Evolutionary conservation across 2,329 filamentous ascomycete genomes (phyloP), one percentile per base, ranked within the genome.

Genomic region (Drechslerella dactyloides): DNA sequence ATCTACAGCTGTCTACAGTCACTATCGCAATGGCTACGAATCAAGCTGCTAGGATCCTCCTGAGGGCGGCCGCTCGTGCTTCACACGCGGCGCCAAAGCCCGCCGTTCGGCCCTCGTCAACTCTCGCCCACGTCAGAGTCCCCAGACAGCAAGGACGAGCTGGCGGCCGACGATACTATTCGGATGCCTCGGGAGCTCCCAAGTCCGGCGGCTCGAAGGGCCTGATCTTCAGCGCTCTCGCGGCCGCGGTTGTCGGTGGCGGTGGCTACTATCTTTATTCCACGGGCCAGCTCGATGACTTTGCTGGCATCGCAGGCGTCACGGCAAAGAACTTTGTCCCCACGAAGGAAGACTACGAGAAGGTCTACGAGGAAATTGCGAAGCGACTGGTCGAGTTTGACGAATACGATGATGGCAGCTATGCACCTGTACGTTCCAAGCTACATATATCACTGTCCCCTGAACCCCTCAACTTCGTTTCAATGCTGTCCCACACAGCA

Each of bases 381-480:
- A 82, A 84, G 78, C 84, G 84, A 73, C 83, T 97, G 62, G 89
- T 94, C 81, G 90, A 97, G 82, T 87, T 96, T 79, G 91, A 94
- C 77, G 89, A 97, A 76, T 97, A 97, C 80, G 93, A 97, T 78
- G 93, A 99, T 80, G 93, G 94, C 76, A 94, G 90, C 83, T 97
- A 96, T 79, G 93, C 92, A 65, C 94, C 93, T 27, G 92, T 82
- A 79, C 78, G 81, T 77, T 27, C 57, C 61, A n/a, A n/a, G n/a
- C n/a, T n/a, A n/a, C n/a, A n/a, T 4, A 33, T 8, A 33, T 33
- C 8, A 3, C 27, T 33, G 27, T 33, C 27, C n/a, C 3, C 27
- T 33, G 27, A 33, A 33, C 8, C 27, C 27, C 3, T 4, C 27
- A 33, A 33, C 27, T 8, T 33, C 8, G 27, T 33, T 33, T 33